Conservation (phyloP, 2,329 filamentous ascomycete genomes). For the Verticillium isaacii region DNA sequence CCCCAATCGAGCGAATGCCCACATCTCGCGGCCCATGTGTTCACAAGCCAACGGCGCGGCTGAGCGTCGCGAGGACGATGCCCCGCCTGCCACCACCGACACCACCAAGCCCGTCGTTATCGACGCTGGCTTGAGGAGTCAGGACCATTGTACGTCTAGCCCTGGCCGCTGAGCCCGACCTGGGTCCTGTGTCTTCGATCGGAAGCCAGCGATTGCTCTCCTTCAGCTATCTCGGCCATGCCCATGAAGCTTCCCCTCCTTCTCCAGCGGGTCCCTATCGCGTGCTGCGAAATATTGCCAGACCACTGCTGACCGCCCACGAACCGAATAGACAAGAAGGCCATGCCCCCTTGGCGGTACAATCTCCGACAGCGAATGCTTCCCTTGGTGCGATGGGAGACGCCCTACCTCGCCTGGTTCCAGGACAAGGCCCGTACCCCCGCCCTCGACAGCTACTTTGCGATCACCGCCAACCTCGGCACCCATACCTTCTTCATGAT, state of each 20-base stretch:
- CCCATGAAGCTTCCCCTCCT: background rate
- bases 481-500: slow-evolving; percentile 99
- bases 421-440: slow-evolving; percentile 78
- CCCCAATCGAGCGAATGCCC: background rate
- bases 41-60: slow-evolving; percentile 25
- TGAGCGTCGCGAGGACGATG: slow-evolving; percentile 19
- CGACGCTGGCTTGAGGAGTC: slow-evolving; percentile 74
- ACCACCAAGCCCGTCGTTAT: background rate
- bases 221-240: background rate
- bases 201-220: background rate
- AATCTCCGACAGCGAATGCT: slow-evolving; percentile 73
- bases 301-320: slow-evolving; percentile 1
- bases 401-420: slow-evolving; percentile 83
- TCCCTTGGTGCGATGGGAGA: slow-evolving; percentile 89
- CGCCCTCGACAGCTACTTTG: slow-evolving; percentile 91
- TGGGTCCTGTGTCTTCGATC: background rate
- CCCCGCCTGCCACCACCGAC: slow-evolving; percentile 20
- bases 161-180: background rate
- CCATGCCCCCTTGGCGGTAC: slow-evolving; percentile 87
- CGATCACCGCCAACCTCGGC: slow-evolving; percentile 90
- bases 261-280: background rate
- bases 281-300: background rate
- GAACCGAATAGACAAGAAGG: slow-evolving; percentile 62
- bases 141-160: slow-evolving; percentile 65
- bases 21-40: slow-evolving; percentile 20